A percentile compares a stretch with the other conserved stretches of the same genome.
phyloP scores from a whole-genome alignment of 352 stramenopile genomes.

The Hyaloperonospora brassicae region DNA sequence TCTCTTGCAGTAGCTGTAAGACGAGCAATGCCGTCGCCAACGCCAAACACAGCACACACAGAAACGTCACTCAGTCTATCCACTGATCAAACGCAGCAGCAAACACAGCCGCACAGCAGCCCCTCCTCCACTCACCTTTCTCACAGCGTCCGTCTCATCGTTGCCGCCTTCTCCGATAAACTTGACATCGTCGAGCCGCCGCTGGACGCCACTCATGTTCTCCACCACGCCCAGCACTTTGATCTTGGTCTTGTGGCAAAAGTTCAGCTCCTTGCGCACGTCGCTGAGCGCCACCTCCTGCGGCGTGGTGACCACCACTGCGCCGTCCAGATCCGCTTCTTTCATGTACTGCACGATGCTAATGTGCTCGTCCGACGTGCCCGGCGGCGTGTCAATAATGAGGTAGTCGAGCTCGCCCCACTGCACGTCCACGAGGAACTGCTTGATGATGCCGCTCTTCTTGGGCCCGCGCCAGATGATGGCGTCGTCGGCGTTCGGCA shows the following conservation, averaged over 20 bases:
- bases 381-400: slow-evolving; percentile 98
- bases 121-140: slow-evolving; percentile 35
- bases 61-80: not conserved
- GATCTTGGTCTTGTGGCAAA: slow-evolving; percentile 95
- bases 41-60: slow-evolving; percentile 5
- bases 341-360: slow-evolving; percentile 99
- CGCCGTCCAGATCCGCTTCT: slow-evolving; percentile 90
- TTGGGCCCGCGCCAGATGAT: slow-evolving; percentile 99
- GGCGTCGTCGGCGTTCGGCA: slow-evolving; percentile 95
- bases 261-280: slow-evolving; percentile 99
- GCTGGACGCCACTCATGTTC: slow-evolving; percentile 97
- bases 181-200: slow-evolving; percentile 63
- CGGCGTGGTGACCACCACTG: slow-evolving; percentile 98
- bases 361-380: slow-evolving; percentile 99
- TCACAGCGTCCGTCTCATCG: slow-evolving; percentile 55
- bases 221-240: slow-evolving; percentile 90
- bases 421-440: slow-evolving; percentile 99
- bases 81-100: too few species aligned
- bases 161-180: slow-evolving; percentile 47
- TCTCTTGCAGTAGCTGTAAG: slow-evolving; percentile 68
- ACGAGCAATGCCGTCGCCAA: not conserved
- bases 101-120: not conserved
- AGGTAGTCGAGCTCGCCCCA: slow-evolving; percentile 99
- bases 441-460: slow-evolving; percentile 99
- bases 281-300: slow-evolving; percentile 99